Base-by-base conservation (phyloP, 441 rosid genomes). In the Pelargonium myrrhifolium region DNA sequence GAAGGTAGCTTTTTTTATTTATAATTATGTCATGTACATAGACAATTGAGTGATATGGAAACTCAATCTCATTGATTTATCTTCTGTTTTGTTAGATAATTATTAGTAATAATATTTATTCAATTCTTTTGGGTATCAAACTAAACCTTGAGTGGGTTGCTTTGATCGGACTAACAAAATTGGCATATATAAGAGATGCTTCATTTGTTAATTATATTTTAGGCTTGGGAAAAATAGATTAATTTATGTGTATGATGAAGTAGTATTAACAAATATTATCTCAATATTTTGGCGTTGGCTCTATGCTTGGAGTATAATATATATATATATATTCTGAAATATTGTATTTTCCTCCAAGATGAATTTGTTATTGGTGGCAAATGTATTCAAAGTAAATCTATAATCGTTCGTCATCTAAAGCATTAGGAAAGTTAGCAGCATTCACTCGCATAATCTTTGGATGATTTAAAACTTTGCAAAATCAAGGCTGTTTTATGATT, bases 1-100 rank as follows among this genome's bases (percentile, higher is more conserved):
- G 63, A 87, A 92, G 98, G 99, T 94, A 78, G 60, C 18, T 45
- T 76, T 62, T 53, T 24, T 24, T 28, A 28, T 28, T 28, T 28
- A 28, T 28, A 28, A 43, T 53, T 45, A 18, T 21, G 9, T 11
- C 58, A 49, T 24, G 71, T 67, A 47, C 55, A 40, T 64, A 64
- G 59, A 55, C 43, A 35, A 20, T 15, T 15, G 47, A 63, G 6
- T 37, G 15, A 17, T 63, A 42, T 37, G 47, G 24, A 63, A 37
- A 63, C 17, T 6, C 10, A 58, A 58, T 6, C 62, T 15, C 12
- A 20, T 24, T 58, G 12, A 4, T 9, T 17, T 4, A 58, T 58
- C 26, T 20, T 18, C 17, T 58, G 10, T 58, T 8, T 1, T 3
- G 63, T 22, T 9, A 6, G 11, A 59, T 59, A 28, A 15, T n/a